Percentiles rank a stretch among this genome's conserved stretches.
These are phyloP conservation scores for Sarcodon aspratus DNA, from an alignment of 768 basidiomycete species.

Conservation along the genomic window DNA sequence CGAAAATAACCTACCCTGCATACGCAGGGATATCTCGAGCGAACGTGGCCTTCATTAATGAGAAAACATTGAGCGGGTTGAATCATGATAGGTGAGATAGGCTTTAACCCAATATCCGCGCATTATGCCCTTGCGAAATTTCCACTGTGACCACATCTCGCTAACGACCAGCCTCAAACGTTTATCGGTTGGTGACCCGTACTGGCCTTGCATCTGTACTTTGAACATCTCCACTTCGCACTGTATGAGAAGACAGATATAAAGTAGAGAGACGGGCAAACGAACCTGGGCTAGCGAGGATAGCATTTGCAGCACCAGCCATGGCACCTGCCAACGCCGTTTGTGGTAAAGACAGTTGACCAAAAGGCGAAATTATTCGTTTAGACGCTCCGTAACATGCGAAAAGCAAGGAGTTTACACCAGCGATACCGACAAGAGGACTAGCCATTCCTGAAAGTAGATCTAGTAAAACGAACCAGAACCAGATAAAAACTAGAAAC, in stretches of 20 bases:
- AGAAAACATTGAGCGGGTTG: not conserved
- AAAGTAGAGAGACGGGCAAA: not conserved
- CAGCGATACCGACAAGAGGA: constrained; percentile 86
- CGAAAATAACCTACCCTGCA: constrained; percentile 50
- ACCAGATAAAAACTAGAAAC: constrained; percentile 22
- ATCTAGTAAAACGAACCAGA: not conserved
- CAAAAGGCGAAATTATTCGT: constrained; percentile 81
- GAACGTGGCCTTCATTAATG: constrained; percentile 83
- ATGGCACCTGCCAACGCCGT: constrained; percentile 81
- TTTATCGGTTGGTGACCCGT: constrained; percentile 73
- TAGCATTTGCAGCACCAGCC: constrained; percentile 85
- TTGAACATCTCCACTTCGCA: constrained; percentile 92
- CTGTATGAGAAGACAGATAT: no score
- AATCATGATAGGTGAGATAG: not conserved
- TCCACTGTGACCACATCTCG: constrained; percentile 85
- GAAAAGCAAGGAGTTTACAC: constrained; percentile 93
- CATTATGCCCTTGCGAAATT: constrained; percentile 85
- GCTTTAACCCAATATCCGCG: constrained; percentile 85
- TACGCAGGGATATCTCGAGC: constrained; percentile 94
- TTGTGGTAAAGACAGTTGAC: constrained; percentile 68
- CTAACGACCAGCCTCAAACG: constrained; percentile 54
- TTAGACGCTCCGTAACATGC: constrained; percentile 79
- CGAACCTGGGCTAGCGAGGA: constrained; percentile 83
- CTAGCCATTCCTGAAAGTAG: constrained; percentile 69
- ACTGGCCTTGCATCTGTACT: constrained; percentile 95